Evolutionary conservation across 345 rosid species (phyloP).

Genomic region (Abelmoschus esculentus): DNA sequence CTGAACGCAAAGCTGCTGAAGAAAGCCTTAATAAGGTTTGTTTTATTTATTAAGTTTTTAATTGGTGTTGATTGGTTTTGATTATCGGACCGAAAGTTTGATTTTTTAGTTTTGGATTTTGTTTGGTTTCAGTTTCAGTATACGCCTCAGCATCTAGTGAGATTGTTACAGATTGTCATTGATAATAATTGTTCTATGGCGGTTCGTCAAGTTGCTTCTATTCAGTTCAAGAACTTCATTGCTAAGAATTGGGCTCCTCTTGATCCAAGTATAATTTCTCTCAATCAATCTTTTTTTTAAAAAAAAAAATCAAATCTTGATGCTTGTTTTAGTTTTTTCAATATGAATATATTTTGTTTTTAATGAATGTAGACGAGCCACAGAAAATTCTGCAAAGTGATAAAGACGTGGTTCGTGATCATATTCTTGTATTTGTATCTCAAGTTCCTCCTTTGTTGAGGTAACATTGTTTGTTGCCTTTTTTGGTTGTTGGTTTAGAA

Average conservation of each 20-base stretch:
- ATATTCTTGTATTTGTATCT: too few relatives aligned
- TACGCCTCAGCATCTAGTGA: constrained; percentile 91
- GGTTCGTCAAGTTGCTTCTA: constrained; percentile 94
- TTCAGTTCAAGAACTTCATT: constrained; percentile 90
- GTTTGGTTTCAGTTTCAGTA: constrained; percentile 52
- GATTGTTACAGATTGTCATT: constrained; percentile 80
- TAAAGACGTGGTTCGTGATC: too few relatives aligned
- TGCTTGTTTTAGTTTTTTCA: not conserved
- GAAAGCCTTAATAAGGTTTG: constrained; percentile 77
- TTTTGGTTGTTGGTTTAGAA: too few relatives aligned
- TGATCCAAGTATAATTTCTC: constrained; percentile 35
- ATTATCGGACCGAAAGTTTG: not conserved
- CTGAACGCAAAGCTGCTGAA: constrained; percentile 92
- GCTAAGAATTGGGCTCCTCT: constrained; percentile 88
- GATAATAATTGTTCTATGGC: constrained; percentile 76
- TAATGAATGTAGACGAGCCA: constrained; percentile 49
- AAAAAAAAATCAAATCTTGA: not conserved
- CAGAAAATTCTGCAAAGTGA: constrained; percentile 30
- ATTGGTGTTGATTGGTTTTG: not conserved
- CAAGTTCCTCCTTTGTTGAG: too few relatives aligned
- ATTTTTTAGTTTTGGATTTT: not conserved
- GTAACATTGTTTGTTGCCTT: too few relatives aligned
- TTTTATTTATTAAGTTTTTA: not conserved
- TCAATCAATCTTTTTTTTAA: not conserved
- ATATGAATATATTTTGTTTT: not conserved